Base-by-base conservation (phyloP, 495 filamentous ascomycete species). In the Massariosphaeria phaeospora region DNA sequence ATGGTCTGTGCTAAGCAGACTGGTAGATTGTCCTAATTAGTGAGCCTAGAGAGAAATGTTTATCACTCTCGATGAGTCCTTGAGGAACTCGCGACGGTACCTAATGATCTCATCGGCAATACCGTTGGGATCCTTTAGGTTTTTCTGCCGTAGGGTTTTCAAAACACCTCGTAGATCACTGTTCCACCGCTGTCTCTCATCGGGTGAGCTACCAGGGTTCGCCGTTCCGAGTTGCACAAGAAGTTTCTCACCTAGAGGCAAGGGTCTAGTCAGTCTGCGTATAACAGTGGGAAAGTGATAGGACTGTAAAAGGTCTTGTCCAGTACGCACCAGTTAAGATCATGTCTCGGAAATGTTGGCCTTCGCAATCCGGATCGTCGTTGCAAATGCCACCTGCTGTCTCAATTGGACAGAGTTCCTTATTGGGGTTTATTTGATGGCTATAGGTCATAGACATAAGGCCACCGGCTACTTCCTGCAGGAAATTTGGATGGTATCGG, bases 371-470 rank as follows among this genome's bases (percentile, higher is more conserved):
- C 15, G 70, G 69, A n/a, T n/a, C n/a, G 62, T 89, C 81, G 55
- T 91, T 88, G 70, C 93, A 98, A 48, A 79, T 75, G 44, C 88
- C 84, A 27, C 84, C 85, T 29, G 75, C 73, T 56, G 85, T 67
- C 65, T 94, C 89, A 62, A 76, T 84, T 1, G 75, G 81, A 68
- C 93, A 97, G 17, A 97, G 51, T 42, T 76, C 78, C 55, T 76
- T 83, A 58, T 79, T 75, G 6, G 85, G 72, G 65, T 96, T 79
- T 67, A 97, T 91, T 49, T 80, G 81, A 69, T 91, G 83, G 68
- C 88, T 96, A 73, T 91, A 97, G 38, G 88, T 96, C 77, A 94
- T 74, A 57, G 94, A 97, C 69, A 83, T 84, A 67, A 88, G 83
- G 45, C 90, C 91, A 62, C 80, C 82, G 47, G 83, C 66, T 55